phyloP scores from a whole-genome alignment of 2,329 filamentous ascomycete species.

The Dryadomyces quercus-mongolicae region DNA sequence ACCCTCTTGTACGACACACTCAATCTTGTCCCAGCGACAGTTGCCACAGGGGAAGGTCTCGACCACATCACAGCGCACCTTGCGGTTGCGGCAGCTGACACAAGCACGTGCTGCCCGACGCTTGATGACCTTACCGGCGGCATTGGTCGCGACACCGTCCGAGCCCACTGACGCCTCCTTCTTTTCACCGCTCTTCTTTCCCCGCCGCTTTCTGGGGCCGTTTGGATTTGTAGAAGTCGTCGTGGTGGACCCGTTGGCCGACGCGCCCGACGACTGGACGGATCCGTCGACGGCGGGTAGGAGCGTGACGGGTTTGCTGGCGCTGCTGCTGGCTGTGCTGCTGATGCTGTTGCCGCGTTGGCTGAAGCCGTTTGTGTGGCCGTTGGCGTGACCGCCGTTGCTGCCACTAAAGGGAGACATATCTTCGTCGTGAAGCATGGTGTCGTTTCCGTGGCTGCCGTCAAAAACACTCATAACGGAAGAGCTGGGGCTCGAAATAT shows the following conservation, averaged over 20 bases:
- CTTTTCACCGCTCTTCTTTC: constrained; percentile 10
- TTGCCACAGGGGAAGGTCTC: constrained; percentile 82
- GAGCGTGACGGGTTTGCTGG: constrained; percentile 1
- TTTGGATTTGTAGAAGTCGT: neutral
- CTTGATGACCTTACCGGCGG: constrained; percentile 47
- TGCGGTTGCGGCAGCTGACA: constrained; percentile 75
- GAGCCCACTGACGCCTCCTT: constrained; percentile 8
- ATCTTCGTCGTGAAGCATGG: constrained; percentile 9
- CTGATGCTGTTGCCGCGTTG: constrained; percentile 4
- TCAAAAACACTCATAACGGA: constrained; percentile 12
- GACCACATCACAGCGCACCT: constrained; percentile 88
- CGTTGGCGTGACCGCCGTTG: constrained; percentile 1
- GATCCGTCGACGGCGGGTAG: neutral
- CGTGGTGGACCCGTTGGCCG: neutral
- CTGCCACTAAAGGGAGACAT: constrained; percentile 9
- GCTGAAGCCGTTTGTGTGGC: neutral
- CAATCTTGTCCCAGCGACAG: constrained; percentile 68
- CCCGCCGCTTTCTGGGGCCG: constrained; percentile 8
- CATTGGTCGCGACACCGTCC: constrained; percentile 18
- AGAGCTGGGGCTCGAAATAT: constrained; percentile 11
- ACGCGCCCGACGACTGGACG: neutral
- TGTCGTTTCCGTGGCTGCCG: constrained; percentile 7
- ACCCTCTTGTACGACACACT: constrained; percentile 68
- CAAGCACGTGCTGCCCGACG: constrained; percentile 84
- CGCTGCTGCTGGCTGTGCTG: constrained; percentile 7